phyloP scores from a whole-genome alignment of 208 protist genomes.

The Leishmania tropica region DNA sequence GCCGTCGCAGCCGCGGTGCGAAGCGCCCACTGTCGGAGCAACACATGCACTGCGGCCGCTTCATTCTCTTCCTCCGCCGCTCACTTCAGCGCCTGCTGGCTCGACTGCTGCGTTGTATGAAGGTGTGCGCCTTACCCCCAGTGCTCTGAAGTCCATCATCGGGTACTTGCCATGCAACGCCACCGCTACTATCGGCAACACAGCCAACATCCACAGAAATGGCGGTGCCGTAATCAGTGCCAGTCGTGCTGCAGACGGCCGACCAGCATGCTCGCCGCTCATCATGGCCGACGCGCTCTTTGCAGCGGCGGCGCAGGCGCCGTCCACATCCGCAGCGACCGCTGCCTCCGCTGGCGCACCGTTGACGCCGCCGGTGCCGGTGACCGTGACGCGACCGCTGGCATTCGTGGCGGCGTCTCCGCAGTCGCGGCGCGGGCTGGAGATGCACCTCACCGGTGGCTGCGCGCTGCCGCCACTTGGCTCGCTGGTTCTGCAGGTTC shows the following conservation, averaged over 20 bases:
- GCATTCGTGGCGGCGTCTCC: conserved; percentile 45
- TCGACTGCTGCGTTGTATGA: background rate
- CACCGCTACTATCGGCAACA: background rate
- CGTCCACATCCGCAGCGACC: conserved; percentile 1
- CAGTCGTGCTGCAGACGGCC: background rate
- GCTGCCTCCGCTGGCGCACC: background rate
- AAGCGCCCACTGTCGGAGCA: background rate
- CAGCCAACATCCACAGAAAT: background rate
- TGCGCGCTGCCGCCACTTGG: conserved; percentile 50
- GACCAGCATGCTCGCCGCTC: background rate
- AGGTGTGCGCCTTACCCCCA: background rate
- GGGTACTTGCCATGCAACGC: conserved; percentile 10
- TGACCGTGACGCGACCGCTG: conserved; percentile 34
- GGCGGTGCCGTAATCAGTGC: background rate
- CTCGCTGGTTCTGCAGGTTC: conserved; percentile 42
- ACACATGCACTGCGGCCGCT: background rate
- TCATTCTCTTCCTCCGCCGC: background rate
- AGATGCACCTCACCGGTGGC: conserved; percentile 35
- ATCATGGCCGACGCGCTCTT: conserved; percentile 14
- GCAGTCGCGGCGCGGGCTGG: conserved; percentile 35
- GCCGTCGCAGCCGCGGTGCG: background rate
- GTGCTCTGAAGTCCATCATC: background rate
- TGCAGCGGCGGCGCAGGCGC: conserved; percentile 5
- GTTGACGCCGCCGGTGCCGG: background rate
- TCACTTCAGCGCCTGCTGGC: background rate